Base-by-base conservation (phyloP, 768 basidiomycete species). In the Pisolithus albus region DNA sequence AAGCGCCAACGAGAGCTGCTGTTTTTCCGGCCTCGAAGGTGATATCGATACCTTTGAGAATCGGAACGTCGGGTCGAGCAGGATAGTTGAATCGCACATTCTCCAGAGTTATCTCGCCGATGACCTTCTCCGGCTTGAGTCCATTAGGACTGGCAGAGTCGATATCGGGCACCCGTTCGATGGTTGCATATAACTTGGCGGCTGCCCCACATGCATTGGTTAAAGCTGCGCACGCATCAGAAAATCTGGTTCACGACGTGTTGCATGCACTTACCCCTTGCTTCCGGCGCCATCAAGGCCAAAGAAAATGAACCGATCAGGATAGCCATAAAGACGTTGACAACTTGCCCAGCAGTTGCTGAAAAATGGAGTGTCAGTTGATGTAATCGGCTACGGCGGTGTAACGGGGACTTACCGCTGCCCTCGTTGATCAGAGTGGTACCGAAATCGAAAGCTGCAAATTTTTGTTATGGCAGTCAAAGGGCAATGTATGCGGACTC, bases 271-370 rank as follows among this genome's bases (percentile, higher is more conserved):
- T 37, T 47, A 82, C 86, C 84, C 79, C 88, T 87, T 72, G 93
- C 72, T 64, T 96, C 92, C 1, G 95, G 95, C 1, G 88, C 86
- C 48, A 96, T 70, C 61, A 89, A 59, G 2, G 84, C 88, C 49
- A 93, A 74, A 15, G 90, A 91, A 75, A 97, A 94, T 1, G 91
- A 88, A 61, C 92, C 93, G 59, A 93, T 92, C 38, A 94, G 70
- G 61, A 94, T 83, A 42, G 88, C 76, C 58, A 91, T 70, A 67
- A 94, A 81, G 40, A 92, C 91, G 58, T 88, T 96, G 49, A 96
- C 79, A 50, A 96, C 81, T 16, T 75, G 60, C 9, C 92, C 93
- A 9, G 86, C 72, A 42, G 72, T 72, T 19, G 83, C 86, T 84
- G 59, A 50, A 38, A 38, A 50, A 26, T 42, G 39, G 18, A 51